phyloP scores from a whole-genome alignment of 345 rosid species.

The Eucalyptus curtisii region DNA sequence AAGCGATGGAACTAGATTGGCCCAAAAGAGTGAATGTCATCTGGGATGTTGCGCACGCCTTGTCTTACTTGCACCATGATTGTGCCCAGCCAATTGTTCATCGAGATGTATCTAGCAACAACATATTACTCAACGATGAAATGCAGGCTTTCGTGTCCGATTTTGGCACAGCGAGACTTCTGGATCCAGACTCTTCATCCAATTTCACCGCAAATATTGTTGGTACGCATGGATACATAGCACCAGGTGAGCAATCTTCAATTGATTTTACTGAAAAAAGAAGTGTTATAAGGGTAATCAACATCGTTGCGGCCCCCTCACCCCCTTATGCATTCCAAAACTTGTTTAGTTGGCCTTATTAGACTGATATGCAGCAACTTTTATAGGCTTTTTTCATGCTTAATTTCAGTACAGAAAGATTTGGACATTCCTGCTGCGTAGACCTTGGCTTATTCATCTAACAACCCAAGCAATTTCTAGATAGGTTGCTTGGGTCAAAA shows the following conservation, averaged over 20 bases:
- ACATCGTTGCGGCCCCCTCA: background rate
- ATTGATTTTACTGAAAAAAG: background rate
- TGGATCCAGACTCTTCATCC: background rate
- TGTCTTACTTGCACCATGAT: slow-evolving; percentile 7
- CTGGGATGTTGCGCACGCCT: background rate
- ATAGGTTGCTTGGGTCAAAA: background rate
- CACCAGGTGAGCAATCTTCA: slow-evolving; percentile 4
- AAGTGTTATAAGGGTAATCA: background rate
- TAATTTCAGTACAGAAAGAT: background rate
- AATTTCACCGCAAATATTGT: slow-evolving; percentile 1
- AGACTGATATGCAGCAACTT: background rate
- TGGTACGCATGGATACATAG: slow-evolving; percentile 1
- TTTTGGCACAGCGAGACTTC: slow-evolving; percentile 2
- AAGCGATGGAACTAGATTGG: slow-evolving; percentile 2
- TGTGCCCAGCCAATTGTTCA: background rate
- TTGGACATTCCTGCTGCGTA: background rate
- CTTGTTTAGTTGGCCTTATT: background rate
- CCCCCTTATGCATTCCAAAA: background rate
- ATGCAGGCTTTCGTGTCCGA: slow-evolving; percentile 1
- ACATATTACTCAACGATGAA: background rate
- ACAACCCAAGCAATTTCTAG: background rate
- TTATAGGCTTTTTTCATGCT: background rate
- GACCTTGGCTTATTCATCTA: background rate
- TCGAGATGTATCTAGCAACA: slow-evolving; percentile 8
- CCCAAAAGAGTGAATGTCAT: background rate